phyloP scores from a whole-genome alignment of 257 asterid genomes.

The Lycium ferocissimum region DNA sequence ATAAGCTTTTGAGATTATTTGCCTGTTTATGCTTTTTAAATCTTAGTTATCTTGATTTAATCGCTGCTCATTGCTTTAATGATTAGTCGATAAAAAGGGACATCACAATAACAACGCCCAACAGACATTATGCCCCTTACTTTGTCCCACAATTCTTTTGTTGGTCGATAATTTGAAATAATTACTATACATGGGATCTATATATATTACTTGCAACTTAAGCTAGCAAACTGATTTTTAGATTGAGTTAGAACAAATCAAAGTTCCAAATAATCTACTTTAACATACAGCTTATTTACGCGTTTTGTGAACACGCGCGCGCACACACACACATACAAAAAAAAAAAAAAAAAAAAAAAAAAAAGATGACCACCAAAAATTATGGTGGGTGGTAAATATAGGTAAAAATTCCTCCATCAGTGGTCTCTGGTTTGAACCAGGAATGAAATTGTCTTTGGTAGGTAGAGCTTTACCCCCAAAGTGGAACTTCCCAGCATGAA shows the following conservation, averaged over 20 bases:
- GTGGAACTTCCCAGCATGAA: background rate
- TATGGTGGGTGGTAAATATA: background rate
- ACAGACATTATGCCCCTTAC: background rate
- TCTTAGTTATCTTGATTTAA: background rate
- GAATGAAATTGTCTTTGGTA: background rate
- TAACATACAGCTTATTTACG: background rate
- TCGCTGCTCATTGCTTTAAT: background rate
- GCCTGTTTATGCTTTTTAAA: background rate
- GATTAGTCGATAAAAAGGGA: background rate
- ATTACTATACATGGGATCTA: background rate
- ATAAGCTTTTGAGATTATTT: background rate
- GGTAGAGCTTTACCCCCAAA: background rate
- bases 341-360: too few species aligned
- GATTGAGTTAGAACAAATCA: background rate
- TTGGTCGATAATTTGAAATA: background rate
- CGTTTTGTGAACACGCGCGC: background rate
- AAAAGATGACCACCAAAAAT: background rate
- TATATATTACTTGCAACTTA: constrained; percentile 2
- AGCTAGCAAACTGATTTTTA: background rate
- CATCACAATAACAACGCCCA: background rate
- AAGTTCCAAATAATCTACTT: background rate
- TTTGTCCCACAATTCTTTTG: background rate
- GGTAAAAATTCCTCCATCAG: background rate
- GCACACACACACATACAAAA: too few species aligned
- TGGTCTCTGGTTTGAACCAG: background rate